Evolutionary conservation across 495 filamentous ascomycete species (phyloP).

Genomic region (Xylaria bambusicola): DNA sequence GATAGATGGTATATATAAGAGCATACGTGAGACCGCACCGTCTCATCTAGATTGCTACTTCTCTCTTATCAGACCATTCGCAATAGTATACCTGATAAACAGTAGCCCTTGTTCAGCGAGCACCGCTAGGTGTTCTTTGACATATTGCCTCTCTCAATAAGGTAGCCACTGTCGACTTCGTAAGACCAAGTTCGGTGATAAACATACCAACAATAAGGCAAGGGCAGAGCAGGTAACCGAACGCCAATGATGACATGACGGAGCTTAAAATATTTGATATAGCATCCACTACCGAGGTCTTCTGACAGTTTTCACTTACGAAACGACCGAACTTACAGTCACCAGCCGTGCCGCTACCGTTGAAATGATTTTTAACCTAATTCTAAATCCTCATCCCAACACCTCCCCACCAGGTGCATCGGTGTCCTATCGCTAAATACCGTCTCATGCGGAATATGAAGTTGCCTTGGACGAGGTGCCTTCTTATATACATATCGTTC

Average conservation of each 20-base stretch:
- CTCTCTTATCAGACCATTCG: neutral
- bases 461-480: neutral
- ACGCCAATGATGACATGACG: neutral
- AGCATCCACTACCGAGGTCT: constrained; percentile 11
- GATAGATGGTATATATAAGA: neutral
- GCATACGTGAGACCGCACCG: neutral
- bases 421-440: constrained; percentile 2
- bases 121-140: too few relatives aligned
- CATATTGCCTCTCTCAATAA: neutral
- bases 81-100: too few relatives aligned
- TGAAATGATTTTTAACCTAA: neutral
- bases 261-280: constrained; percentile 13
- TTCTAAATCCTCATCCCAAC: neutral
- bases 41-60: neutral
- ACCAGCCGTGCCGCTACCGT: neutral
- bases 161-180: neutral
- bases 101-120: too few relatives aligned
- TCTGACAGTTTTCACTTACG: constrained; percentile 14
- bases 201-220: neutral
- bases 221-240: neutral
- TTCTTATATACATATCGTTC: neutral
- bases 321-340: constrained; percentile 1
- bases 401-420: neutral
- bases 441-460: neutral
- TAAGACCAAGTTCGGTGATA: neutral